Conservation (phyloP, 2,329 filamentous ascomycete species). For the Stagonosporopsis chrysanthemi region DNA sequence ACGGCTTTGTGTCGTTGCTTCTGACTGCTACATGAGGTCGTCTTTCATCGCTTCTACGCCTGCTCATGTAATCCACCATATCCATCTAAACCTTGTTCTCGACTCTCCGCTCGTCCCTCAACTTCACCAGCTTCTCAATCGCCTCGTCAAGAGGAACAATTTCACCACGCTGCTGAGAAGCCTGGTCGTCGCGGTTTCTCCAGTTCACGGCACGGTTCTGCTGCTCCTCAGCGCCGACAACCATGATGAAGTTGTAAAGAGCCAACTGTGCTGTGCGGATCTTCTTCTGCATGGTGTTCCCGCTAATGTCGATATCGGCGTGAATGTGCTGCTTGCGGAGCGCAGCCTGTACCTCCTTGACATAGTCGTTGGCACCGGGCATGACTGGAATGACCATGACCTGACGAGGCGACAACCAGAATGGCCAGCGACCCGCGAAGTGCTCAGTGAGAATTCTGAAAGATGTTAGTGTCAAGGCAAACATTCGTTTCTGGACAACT, state of each 20-base stretch:
- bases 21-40: constrained; percentile 5
- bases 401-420: constrained; percentile 87
- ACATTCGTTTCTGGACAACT: constrained; percentile 14
- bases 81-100: constrained; percentile 37
- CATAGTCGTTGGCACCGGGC: constrained; percentile 74
- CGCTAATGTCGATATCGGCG: constrained; percentile 73
- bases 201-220: constrained; percentile 68
- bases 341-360: constrained; percentile 72
- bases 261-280: constrained; percentile 81
- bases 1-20: neutral
- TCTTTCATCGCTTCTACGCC: constrained; percentile 8
- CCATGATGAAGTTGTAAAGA: constrained; percentile 86
- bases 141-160: constrained; percentile 67
- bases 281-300: constrained; percentile 90
- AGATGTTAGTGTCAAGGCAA: neutral
- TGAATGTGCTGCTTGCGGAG: constrained; percentile 74
- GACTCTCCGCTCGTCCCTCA: constrained; percentile 55
- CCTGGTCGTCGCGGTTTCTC: constrained; percentile 68
- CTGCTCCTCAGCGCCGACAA: constrained; percentile 69
- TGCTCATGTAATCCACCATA: constrained; percentile 3
- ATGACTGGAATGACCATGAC: constrained; percentile 81
- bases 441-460: constrained; percentile 76
- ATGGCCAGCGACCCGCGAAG: constrained; percentile 87
- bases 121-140: constrained; percentile 58
- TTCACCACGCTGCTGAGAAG: constrained; percentile 68